Percentiles rank a stretch among this genome's conserved stretches.
These are phyloP conservation scores for Quercus cerris DNA, from an alignment of 306 rosid genomes.

Conservation along the genomic window DNA sequence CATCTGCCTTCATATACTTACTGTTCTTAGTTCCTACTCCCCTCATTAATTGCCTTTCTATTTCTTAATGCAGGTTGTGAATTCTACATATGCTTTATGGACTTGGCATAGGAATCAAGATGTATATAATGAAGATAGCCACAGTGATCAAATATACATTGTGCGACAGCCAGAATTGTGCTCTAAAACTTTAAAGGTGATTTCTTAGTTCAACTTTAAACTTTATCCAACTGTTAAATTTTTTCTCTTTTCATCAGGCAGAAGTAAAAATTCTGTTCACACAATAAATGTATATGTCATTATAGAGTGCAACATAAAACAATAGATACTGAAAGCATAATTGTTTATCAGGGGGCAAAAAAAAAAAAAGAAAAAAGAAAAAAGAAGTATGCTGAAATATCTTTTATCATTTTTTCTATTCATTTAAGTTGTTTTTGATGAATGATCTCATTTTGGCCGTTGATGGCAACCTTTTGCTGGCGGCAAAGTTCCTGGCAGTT, in stretches of 20 bases:
- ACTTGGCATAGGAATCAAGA: slow-evolving; percentile 95
- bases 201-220: slow-evolving; percentile 2
- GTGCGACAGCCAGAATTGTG: slow-evolving; percentile 76
- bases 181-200: slow-evolving; percentile 39
- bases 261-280: neutral
- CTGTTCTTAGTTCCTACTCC: neutral
- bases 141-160: slow-evolving; percentile 76
- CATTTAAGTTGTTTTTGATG: neutral
- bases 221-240: slow-evolving; percentile 1
- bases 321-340: neutral
- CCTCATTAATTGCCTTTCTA: neutral
- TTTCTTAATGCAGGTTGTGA: slow-evolving; percentile 52
- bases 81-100: slow-evolving; percentile 84
- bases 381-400: too few species aligned
- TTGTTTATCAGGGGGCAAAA: neutral
- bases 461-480: neutral
- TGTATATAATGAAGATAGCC: slow-evolving; percentile 48
- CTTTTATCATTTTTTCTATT: too few species aligned
- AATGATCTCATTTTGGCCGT: neutral
- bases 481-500: neutral
- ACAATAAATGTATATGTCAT: neutral
- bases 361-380: too few species aligned
- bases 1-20: neutral
- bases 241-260: neutral
- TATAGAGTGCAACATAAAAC: neutral